Conservation (phyloP, 2,329 filamentous ascomycete genomes). For the Rutstroemia sydowiana region DNA sequence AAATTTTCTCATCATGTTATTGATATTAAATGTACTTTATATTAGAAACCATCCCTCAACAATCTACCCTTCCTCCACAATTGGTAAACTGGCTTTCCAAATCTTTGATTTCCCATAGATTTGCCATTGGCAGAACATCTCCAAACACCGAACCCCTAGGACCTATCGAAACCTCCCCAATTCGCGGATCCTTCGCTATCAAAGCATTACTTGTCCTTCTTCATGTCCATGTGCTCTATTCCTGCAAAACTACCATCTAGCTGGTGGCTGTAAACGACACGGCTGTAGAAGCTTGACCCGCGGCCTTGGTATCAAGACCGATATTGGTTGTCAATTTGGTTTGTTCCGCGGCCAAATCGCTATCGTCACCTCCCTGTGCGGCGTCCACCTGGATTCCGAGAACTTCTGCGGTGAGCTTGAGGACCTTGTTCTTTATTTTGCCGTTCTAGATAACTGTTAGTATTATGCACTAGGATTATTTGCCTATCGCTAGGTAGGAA, state of each 20-base stretch:
- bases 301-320: conserved; percentile 37
- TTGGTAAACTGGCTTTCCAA: too few relatives aligned
- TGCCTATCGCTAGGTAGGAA: neutral
- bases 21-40: too few relatives aligned
- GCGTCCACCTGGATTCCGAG: conserved; percentile 43
- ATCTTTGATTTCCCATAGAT: too few relatives aligned
- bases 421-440: conserved; percentile 54
- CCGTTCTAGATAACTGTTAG: conserved; percentile 33
- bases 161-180: too few relatives aligned
- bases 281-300: conserved; percentile 39
- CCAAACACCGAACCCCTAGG: too few relatives aligned
- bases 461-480: neutral
- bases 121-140: too few relatives aligned
- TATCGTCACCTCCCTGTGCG: conserved; percentile 41
- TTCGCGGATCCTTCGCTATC: neutral
- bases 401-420: conserved; percentile 47
- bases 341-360: conserved; percentile 40
- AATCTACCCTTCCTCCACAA: too few relatives aligned
- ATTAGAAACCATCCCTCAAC: too few relatives aligned
- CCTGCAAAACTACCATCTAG: conserved; percentile 1
- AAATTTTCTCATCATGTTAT: too few relatives aligned
- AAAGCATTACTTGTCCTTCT: neutral
- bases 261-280: conserved; percentile 32
- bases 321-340: conserved; percentile 49
- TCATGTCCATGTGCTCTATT: too few relatives aligned